Conservation (phyloP, 257 asterid species). For the Scutellaria minor region DNA sequence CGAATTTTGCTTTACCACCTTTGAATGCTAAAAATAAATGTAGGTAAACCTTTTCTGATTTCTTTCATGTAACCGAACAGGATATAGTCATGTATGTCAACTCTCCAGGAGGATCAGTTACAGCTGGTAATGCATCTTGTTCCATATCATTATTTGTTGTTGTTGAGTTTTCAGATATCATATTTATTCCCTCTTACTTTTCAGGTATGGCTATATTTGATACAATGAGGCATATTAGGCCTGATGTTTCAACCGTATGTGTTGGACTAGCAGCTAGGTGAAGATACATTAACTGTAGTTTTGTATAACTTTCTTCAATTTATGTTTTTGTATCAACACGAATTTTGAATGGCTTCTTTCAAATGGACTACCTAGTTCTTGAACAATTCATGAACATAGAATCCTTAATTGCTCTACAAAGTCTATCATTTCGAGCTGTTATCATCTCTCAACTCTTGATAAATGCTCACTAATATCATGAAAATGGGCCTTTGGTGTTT, state of each 20-base stretch:
- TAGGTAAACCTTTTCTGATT: neutral
- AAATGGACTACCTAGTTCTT: neutral
- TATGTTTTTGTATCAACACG: neutral
- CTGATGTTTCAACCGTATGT: slow-evolving; percentile 94
- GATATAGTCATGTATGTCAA: slow-evolving; percentile 96
- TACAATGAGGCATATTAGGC: slow-evolving; percentile 90
- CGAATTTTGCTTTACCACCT: neutral
- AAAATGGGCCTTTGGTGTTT: slow-evolving; percentile 1
- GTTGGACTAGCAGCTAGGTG: slow-evolving; percentile 98
- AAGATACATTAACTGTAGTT: slow-evolving; percentile 29
- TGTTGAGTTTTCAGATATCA: slow-evolving; percentile 25
- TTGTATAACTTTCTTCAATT: slow-evolving; percentile 18
- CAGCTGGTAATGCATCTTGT: slow-evolving; percentile 68
- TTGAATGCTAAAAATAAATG: neutral
- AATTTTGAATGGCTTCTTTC: neutral
- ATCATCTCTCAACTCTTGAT: neutral
- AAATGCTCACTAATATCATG: no score
- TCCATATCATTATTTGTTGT: slow-evolving; percentile 9
- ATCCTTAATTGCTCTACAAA: slow-evolving; percentile 1
- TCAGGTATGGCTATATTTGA: slow-evolving; percentile 91
- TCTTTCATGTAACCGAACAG: slow-evolving; percentile 43
- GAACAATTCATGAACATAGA: slow-evolving; percentile 1
- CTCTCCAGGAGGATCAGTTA: slow-evolving; percentile 98
- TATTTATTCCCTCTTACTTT: slow-evolving; percentile 27
- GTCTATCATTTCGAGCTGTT: slow-evolving; percentile 8